Base-by-base conservation (phyloP, 75 land plant species). In the Gnetum montanum region DNA sequence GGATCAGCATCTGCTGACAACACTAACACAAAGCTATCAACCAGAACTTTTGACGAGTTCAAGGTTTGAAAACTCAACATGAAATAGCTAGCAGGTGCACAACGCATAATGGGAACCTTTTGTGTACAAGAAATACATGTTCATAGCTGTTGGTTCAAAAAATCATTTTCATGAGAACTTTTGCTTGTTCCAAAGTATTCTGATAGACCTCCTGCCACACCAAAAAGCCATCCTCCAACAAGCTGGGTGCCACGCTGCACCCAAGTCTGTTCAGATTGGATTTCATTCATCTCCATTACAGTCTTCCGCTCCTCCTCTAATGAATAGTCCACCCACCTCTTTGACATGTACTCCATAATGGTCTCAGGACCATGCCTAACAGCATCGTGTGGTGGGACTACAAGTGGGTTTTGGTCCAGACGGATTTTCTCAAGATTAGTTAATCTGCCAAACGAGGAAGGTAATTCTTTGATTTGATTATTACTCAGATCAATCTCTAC, bases 381-480 rank as follows among this genome's bases (percentile, higher is more conserved):
- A 16, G 86, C 61, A 40, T 80, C 82, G 56, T 47, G 6, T 0
- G 97, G 92, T 22, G 97, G 97, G 20, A 76, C 58, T 5, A 71
- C 60, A 35, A 91, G 25, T 2, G 97, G 97, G 44, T 86, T 86
- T 43, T 86, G 79, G 7, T 75, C 88, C 54, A 91, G 51, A 31
- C 83, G 83, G 34, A 91, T 73, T 45, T 71, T 77, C 34, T 33
- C 54, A 38, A 93, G 40, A 30, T 77, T 84, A 10, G 70, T 69
- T 23, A 93, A 81, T 34, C 76, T 69, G 20, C 90, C 86, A 43
- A 93, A 69, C 18, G 83, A 76, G 40, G 67, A 67, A 0, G 98
- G 98, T 26, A 93, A 77, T 23, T 60, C 74, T 57, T 67, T 78
- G 60, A 93, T 79, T 48, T 93, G 98, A 49, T 93, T 88, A 86